Evolutionary conservation across 2,329 filamentous ascomycete genomes (phyloP).

Genomic region (Didymella glomerata): DNA sequence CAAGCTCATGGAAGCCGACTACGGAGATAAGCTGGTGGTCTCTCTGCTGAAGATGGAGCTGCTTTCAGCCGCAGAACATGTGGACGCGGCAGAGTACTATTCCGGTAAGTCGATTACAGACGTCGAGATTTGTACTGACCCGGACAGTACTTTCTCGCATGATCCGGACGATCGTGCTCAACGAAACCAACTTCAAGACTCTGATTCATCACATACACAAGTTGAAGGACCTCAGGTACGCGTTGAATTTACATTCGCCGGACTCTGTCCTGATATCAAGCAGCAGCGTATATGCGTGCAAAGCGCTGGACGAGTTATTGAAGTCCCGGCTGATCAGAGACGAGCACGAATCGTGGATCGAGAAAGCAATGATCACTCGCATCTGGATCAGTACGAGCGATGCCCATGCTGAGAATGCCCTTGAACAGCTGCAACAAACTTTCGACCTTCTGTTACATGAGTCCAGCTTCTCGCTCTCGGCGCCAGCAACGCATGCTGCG

Average conservation of each 20-base stretch:
- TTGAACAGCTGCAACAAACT: conserved; percentile 54
- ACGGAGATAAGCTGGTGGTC: conserved; percentile 71
- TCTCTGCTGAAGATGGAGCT: conserved; percentile 74
- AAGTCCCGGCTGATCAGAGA: conserved; percentile 62
- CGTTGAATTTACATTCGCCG: background rate
- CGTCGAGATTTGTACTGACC: conserved; percentile 20
- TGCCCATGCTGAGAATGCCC: conserved; percentile 44
- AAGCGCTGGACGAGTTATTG: conserved; percentile 71
- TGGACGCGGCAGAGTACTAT: conserved; percentile 54
- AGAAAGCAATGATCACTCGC: conserved; percentile 72
- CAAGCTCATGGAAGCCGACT: conserved; percentile 68
- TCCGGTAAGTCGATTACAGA: conserved; percentile 40
- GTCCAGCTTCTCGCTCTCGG: conserved; percentile 60
- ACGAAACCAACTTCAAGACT: conserved; percentile 69
- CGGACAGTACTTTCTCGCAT: conserved; percentile 66
- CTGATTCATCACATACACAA: conserved; percentile 74
- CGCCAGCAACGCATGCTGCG: conserved; percentile 70
- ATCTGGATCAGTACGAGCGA: conserved; percentile 69
- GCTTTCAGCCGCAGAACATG: conserved; percentile 56
- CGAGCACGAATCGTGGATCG: conserved; percentile 67
- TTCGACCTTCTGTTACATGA: conserved; percentile 59
- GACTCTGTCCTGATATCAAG: conserved; percentile 4
- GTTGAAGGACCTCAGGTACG: conserved; percentile 59
- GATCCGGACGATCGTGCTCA: conserved; percentile 66
- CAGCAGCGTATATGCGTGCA: conserved; percentile 51